Base-by-base conservation (phyloP, 2,329 filamentous ascomycete genomes). In the Pestalotiopsis sp. region DNA sequence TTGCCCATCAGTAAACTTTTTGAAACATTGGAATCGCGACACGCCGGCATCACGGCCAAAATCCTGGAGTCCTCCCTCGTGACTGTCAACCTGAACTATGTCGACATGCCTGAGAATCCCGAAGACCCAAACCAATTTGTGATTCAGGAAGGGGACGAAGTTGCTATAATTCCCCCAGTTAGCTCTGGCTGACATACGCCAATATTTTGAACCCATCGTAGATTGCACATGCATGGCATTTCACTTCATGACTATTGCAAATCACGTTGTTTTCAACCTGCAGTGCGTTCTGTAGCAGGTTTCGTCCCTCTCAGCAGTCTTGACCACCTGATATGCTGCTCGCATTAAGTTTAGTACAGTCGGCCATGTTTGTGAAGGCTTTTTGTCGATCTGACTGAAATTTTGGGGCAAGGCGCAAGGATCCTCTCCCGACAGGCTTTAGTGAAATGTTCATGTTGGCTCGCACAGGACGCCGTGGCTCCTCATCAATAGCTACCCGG, bases 81-180 rank as follows among this genome's bases (percentile, higher is more conserved):
- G 71, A 95, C 93, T 27, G 83, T 97, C 76, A 96, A 97, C 73
- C 82, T 95, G 66, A 87, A 93, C 69, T 97, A 97, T 81, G 90
- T 95, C 76, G 92, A 96, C 77, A 74, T 93, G 12, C 82, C 84
- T 4, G 83, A 84, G 56, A 80, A 81, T 39, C 79, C 79, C 20
- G 80, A 80, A 61, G 81, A 81, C 20, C 75, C 75, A 17, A 76
- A 77, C 9, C 81, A 82, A 17, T 73, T 84, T 31, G 77, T 88
- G 68, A 92, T 97, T 68, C 81, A 89, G 65, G 88, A 89, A 71
- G 92, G 91, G 36, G 93, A 97, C 77, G 94, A 97, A 82, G 93
- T 97, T 67, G 94, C 92, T 57, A 92, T 97, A 45, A 95, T 97
- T 68, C 93, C 94, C 41, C 93, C 94, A 11, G 94, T 97, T 72